Conservation (phyloP, 352 stramenopile species). For the Phytopythium mirpurense region DNA sequence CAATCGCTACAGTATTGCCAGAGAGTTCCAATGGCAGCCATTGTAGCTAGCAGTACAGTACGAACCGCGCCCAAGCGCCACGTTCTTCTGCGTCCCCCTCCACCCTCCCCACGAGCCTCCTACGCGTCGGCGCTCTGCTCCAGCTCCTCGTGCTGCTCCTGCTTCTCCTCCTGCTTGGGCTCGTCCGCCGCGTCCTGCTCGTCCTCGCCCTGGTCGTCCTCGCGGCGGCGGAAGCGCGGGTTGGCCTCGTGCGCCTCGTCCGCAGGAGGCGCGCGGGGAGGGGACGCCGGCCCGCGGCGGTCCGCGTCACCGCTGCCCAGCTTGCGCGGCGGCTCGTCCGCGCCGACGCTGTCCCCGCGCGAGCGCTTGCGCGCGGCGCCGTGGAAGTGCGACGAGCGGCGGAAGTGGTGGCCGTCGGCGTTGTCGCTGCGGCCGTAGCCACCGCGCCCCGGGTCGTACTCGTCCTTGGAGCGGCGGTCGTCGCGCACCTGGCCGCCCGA, state of each 20-base stretch:
- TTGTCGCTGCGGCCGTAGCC: conserved; percentile 71
- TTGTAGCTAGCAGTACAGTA: no score
- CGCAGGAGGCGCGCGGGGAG: no score
- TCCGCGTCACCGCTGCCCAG: conserved; percentile 18
- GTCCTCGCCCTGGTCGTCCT: conserved; percentile 26
- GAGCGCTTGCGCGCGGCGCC: conserved; percentile 38
- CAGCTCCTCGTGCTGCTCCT: background rate
- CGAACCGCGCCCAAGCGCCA: no score
- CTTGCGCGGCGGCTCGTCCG: conserved; percentile 43
- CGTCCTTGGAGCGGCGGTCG: conserved; percentile 78
- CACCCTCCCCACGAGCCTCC: no score
- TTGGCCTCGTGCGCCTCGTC: conserved; percentile 30
- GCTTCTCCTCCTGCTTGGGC: background rate
- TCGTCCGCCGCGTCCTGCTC: conserved; percentile 10
- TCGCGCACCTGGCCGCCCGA: conserved; percentile 84
- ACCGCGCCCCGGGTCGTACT: conserved; percentile 77
- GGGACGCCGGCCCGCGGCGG: background rate
- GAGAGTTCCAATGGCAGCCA: no score
- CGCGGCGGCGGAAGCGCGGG: conserved; percentile 54
- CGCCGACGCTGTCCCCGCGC: conserved; percentile 39
- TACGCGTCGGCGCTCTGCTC: conserved; percentile 9
- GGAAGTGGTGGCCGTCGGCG: conserved; percentile 66
- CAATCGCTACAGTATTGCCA: no score
- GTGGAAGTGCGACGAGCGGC: conserved; percentile 32
- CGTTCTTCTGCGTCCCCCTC: no score